phyloP scores from a whole-genome alignment of 345 rosid species.

The Melaleuca alternifolia region DNA sequence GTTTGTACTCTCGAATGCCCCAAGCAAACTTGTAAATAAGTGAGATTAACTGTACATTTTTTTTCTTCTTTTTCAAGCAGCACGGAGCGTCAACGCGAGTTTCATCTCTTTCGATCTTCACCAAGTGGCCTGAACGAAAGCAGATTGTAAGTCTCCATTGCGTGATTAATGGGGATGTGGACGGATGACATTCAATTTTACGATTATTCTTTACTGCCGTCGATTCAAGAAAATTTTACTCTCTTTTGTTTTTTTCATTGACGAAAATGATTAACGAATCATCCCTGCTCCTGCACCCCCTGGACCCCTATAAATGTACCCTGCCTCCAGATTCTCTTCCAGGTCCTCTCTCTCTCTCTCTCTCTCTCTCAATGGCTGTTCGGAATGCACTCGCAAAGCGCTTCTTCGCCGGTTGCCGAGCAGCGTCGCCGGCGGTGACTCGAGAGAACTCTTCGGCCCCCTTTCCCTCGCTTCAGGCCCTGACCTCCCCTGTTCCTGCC shows the following conservation, averaged over 20 bases:
- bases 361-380: not conserved
- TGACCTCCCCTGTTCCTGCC: not conserved
- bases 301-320: not conserved
- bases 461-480: not conserved
- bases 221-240: no score
- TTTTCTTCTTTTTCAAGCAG: no score
- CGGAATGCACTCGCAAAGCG: not conserved
- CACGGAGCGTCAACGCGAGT: no score
- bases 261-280: not conserved
- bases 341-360: not conserved
- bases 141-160: no score
- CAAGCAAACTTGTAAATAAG: no score
- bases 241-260: no score
- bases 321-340: not conserved
- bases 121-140: no score
- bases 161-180: no score
- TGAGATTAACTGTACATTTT: no score
- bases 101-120: no score
- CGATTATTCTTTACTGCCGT: no score
- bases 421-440: not conserved
- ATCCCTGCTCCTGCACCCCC: not conserved
- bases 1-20: not conserved
- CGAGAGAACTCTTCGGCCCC: not conserved
- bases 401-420: not conserved
- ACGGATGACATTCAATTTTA: no score